phyloP scores from a whole-genome alignment of 768 basidiomycete species.

The Kwoniella newhampshirensis region DNA sequence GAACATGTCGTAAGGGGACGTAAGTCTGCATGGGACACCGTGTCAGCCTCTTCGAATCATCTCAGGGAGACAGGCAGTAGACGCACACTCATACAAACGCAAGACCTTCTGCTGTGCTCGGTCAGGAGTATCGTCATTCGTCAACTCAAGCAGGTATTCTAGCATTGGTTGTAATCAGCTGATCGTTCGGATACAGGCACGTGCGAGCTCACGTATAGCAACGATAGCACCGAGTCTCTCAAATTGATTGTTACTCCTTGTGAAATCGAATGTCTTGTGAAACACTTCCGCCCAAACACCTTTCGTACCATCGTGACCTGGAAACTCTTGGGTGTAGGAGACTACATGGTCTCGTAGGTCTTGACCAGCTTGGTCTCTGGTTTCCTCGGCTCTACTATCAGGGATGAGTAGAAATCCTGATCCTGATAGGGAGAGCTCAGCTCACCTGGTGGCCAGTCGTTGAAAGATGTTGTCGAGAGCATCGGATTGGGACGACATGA shows the following conservation, averaged over 20 bases:
- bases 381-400: conserved; percentile 58
- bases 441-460: conserved; percentile 39
- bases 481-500: conserved; percentile 44
- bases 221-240: conserved; percentile 41
- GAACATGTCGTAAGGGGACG: conserved; percentile 85
- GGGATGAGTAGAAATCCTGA: no score
- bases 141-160: conserved; percentile 38
- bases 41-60: conserved; percentile 68
- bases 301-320: conserved; percentile 44
- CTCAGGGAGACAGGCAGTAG: neutral
- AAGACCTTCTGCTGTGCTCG: conserved; percentile 38
- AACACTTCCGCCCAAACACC: conserved; percentile 42
- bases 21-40: conserved; percentile 60
- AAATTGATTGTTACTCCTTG: conserved; percentile 41
- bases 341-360: conserved; percentile 39
- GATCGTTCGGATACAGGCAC: neutral
- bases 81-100: conserved; percentile 45
- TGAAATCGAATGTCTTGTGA: conserved; percentile 44
- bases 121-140: conserved; percentile 45
- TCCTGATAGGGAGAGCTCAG: conserved; percentile 56
- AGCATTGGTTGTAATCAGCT: neutral
- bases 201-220: conserved; percentile 37
- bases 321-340: conserved; percentile 35
- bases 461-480: conserved; percentile 44
- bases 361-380: conserved; percentile 65